Evolutionary conservation across 371 early-diverging fungal species (phyloP), one percentile per base, ranked within the genome.

Genomic region (Mortierella sp.): DNA sequence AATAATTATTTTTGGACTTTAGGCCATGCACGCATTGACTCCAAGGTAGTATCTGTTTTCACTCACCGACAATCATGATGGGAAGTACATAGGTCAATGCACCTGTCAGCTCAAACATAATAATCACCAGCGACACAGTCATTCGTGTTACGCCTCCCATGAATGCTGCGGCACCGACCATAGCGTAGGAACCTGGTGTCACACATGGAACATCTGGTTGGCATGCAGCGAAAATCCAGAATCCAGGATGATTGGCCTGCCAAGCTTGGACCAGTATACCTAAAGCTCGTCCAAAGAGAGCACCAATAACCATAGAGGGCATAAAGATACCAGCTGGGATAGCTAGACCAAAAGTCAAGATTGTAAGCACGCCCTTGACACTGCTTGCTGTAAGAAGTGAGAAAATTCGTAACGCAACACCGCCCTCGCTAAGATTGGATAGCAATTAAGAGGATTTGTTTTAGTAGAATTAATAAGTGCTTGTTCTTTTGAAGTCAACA

Each of bases 91-190:
- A 96, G 13, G 92, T 92, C 22, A 97, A 82, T 1, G 95, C 92
- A 37, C 96, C 96, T 0, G 98, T 97, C 40, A 98, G 85, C 83
- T 98, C 98, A 85, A 97, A 95, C 92, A 97, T 93, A 72, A 97
- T 96, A 42, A 97, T 96, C 34, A 93, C 94, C 9, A 97, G 84
- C 0, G 97, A 96, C 5, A 97, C 96, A 10, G 98, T 97, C 83
- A 96, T 96, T 67, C 97, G 90, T 0, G 99, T 97, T 3, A 96
- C 93, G 10, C 99, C 98, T 3, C 94, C 93, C 68, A 98, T 84
- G 34, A 93, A 88, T 4, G 97, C 97, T 3, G 96, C 97, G 1
- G 97, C 97, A 9, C 98, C 99, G 3, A 98, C 94, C 84, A 98
- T 89, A 0, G 99, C 97, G 82, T 98, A 98, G 13, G 95, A 92